Conservation (phyloP, 352 stramenopile genomes). For the Chrysophaeum taylorii region DNA sequence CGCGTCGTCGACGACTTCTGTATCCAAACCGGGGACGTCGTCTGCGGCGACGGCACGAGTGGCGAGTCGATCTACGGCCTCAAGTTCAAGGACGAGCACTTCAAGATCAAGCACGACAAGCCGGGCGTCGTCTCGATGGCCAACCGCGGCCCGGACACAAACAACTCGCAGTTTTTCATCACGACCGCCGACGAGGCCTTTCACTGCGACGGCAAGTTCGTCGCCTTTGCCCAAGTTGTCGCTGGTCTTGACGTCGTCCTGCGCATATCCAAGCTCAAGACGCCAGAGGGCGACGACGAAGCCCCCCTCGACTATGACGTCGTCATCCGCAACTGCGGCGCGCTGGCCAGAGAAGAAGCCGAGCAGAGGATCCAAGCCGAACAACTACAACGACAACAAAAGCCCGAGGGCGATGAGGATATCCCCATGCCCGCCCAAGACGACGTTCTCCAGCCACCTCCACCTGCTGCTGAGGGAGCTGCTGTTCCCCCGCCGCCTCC, state of each 20-base stretch:
- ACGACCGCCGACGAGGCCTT: constrained; percentile 84
- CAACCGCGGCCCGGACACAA: constrained; percentile 87
- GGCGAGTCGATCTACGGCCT: constrained; percentile 66
- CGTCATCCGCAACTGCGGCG: constrained; percentile 77
- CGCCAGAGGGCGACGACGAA: constrained; percentile 57
- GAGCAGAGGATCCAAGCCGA: no score
- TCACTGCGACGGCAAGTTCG: constrained; percentile 89
- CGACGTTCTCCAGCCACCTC: no score
- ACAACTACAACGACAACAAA: no score
- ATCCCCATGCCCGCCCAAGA: no score
- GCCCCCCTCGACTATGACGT: constrained; percentile 65
- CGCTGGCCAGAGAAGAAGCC: constrained; percentile 50
- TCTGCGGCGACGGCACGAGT: constrained; percentile 68
- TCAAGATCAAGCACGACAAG: constrained; percentile 61
- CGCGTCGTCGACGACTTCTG: constrained; percentile 77
- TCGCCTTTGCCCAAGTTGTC: constrained; percentile 85
- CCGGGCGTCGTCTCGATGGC: constrained; percentile 88
- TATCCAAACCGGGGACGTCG: constrained; percentile 81
- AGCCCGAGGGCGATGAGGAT: no score
- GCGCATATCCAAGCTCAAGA: constrained; percentile 57
- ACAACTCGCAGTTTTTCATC: constrained; percentile 98
- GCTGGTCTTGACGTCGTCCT: constrained; percentile 56
- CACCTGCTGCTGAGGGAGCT: no score
- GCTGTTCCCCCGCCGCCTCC: no score
- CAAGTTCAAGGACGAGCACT: constrained; percentile 85